Evolutionary conservation across 2,329 filamentous ascomycete genomes (phyloP), one percentile per base, ranked within the genome.

Genomic region (Paraphoma chrysanthemicola): DNA sequence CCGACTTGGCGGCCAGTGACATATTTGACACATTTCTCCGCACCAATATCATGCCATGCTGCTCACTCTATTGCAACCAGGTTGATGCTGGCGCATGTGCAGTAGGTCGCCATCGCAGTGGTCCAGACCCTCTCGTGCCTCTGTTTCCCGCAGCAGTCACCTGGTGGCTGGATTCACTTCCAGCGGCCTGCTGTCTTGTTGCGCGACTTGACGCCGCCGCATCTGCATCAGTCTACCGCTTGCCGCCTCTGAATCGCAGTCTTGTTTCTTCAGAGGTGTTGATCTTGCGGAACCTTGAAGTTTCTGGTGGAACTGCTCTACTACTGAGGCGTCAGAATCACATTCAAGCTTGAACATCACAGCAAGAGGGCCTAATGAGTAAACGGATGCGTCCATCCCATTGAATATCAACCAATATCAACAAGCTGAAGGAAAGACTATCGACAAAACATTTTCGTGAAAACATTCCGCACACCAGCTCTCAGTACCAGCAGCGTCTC

Each of bases 371-470:
- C 28, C 9, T 14, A 30, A 36, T 8, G 38, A 12, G 17, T 8
- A 6, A 17, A 41, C 33, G 38, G 43, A 52, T 52, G 50, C 50
- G 50, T 52, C 50, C 50, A 52, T 46, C 18, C 50, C 50, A 46
- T 52, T 52, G 30, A 14, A 33, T n/a, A 45, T 41, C 43, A 46
- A 39, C 42, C 31, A 29, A 41, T 38, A 23, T 23, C 23, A 23
- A 23, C 33, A 38, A 38, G 33, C 33, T 38, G 28, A 45, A 14
- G 28, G 17, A 36, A 45, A 52, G 31, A 33, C 33, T 46, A 52
- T 52, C 42, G 46, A 46, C 43, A 46, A 46, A 52, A 45, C 14
- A 42, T 4, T n/a, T 29, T 30, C 41, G 41, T 16, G 3, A 9
- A 42, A 12, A 18, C 28, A 31, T 8, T 28, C 23, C 23, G 6